phyloP scores from a whole-genome alignment of 2,329 filamentous ascomycete species.

The Lachnum nothofagi region DNA sequence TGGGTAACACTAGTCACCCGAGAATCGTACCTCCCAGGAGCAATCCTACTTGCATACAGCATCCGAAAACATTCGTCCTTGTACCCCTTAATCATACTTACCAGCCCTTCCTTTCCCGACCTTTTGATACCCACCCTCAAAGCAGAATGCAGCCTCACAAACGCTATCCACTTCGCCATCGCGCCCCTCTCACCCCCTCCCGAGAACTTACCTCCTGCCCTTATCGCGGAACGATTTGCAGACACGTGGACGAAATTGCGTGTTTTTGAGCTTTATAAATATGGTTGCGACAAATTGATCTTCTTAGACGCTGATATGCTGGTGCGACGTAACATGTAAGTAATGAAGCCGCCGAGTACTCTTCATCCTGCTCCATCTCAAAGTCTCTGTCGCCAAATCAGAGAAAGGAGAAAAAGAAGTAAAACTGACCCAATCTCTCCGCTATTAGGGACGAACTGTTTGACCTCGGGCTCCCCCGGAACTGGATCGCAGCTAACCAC shows the following conservation, averaged over 20 bases:
- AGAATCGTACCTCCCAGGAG: slow-evolving; percentile 69
- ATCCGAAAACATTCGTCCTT: slow-evolving; percentile 57
- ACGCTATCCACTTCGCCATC: slow-evolving; percentile 62
- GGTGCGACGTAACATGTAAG: slow-evolving; percentile 71
- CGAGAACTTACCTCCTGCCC: slow-evolving; percentile 49
- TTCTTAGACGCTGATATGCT: slow-evolving; percentile 86
- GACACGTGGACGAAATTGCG: slow-evolving; percentile 84
- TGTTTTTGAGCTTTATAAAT: slow-evolving; percentile 61
- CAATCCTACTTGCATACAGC: slow-evolving; percentile 72
- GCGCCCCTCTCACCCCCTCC: slow-evolving; percentile 60
- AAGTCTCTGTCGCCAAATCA: too few relatives aligned
- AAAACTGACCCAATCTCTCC: too few relatives aligned
- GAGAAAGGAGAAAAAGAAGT: too few relatives aligned
- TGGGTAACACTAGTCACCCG: slow-evolving; percentile 85
- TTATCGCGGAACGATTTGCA: slow-evolving; percentile 72
- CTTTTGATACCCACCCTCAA: slow-evolving; percentile 41
- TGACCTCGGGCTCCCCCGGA: slow-evolving; percentile 60
- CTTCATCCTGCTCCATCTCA: too few relatives aligned
- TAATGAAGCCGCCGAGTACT: too few relatives aligned
- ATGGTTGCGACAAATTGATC: slow-evolving; percentile 66
- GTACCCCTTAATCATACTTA: slow-evolving; percentile 75
- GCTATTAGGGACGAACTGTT: slow-evolving; percentile 90
- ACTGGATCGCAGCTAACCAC: slow-evolving; percentile 74
- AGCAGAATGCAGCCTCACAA: slow-evolving; percentile 61
- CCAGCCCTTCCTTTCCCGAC: slow-evolving; percentile 66